Base-by-base conservation (phyloP, 2,329 filamentous ascomycete species). In the Meredithiella fracta region DNA sequence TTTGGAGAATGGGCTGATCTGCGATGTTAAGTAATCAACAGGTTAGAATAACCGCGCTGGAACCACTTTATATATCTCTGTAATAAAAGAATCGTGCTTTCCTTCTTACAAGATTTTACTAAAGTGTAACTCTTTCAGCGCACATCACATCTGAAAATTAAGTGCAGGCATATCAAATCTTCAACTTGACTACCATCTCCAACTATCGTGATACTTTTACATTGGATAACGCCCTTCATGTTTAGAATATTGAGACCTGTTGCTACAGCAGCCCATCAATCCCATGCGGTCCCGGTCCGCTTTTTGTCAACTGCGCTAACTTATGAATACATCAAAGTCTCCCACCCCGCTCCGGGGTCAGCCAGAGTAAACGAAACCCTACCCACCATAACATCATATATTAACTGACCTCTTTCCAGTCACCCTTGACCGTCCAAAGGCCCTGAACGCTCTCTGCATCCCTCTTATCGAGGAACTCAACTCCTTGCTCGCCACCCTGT, bases 391-490 rank as follows among this genome's bases (percentile, higher is more conserved):
- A 47, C 56, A 34, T 34, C 29, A 5, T 11, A 5, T 5, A 34
- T 5, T 11, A 5, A 54, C 40, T 54, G 20, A 47, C 22, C n/a
- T 3, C 20, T 34, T 31, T 53, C 3, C 62, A 96, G 91, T 97
- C 65, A 92, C 89, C 14, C 75, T 98, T 61, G 88, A 94, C 76
- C 85, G 92, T 47, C 92, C 92, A 60, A 95, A 94, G 75, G 89
- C 91, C 47, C 82, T 95, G 65, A 98, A 98, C 69, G 92, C 92
- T 49, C 80, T 98, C 61, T 91, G 79, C 70, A 92, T 86, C 5
- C 88, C 91, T 8, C 81, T 98, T 53, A 95, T 98, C 67, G 75
- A 73, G 62, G 92, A 98, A 72, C 79, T 98, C 62, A 94, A 94
- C 70, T 72, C 82, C 62, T 86, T 86, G 34, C 78, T 95, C 55